phyloP scores from a whole-genome alignment of 305 asterid species.

The Fraxinus angustifolia region DNA sequence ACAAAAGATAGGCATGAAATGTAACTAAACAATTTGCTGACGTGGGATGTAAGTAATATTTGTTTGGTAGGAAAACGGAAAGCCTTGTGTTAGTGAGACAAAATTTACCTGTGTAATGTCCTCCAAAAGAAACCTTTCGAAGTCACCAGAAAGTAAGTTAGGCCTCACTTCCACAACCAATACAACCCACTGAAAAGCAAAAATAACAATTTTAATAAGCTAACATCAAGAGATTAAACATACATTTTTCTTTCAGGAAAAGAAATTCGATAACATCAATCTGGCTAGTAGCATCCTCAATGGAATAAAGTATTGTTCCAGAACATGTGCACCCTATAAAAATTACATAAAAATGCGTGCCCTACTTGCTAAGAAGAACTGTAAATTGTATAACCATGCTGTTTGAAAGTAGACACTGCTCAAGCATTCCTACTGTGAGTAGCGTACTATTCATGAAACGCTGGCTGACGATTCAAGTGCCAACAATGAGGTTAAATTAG shows the following conservation, averaged over 20 bases:
- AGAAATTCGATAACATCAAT: not conserved
- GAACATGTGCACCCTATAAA: not conserved
- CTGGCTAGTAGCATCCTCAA: not conserved
- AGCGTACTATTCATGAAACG: not conserved
- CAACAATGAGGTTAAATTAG: not conserved
- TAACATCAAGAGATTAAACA: not conserved
- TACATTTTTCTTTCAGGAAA: not conserved
- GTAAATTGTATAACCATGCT: not conserved
- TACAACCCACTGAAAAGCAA: slow-evolving; percentile 42
- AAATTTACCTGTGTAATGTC: slow-evolving; percentile 47
- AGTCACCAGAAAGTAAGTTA: slow-evolving; percentile 54
- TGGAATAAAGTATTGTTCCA: not conserved
- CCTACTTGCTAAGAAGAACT: not conserved
- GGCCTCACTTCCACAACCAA: slow-evolving; percentile 61
- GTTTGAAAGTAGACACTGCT: not conserved
- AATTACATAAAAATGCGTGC: not conserved
- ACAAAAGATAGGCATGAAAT: not conserved
- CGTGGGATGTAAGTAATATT: not conserved
- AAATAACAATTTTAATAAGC: not conserved
- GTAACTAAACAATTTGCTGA: not conserved
- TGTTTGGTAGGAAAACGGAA: not conserved
- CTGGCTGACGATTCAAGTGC: not conserved
- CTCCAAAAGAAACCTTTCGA: slow-evolving; percentile 50
- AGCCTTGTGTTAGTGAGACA: slow-evolving; percentile 6
- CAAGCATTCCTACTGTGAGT: not conserved